Evolutionary conservation across 192 early-diverging fungal species (phyloP).

Genomic region (Ambispora gerdemannii): DNA sequence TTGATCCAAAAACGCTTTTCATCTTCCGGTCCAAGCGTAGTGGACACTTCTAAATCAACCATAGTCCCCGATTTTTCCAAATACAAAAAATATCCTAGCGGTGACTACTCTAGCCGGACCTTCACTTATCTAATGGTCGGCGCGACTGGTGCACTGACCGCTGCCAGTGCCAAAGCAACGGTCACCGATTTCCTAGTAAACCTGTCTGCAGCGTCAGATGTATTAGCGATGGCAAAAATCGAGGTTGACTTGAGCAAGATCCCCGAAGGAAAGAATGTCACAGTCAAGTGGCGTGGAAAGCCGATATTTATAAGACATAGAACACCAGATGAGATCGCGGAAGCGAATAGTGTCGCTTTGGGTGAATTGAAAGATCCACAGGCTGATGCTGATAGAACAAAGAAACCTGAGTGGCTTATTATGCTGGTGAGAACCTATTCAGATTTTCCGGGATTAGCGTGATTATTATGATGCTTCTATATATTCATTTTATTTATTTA

Average conservation of each 20-base stretch:
- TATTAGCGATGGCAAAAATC: constrained; percentile 95
- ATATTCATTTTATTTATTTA: not conserved
- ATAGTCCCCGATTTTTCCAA: constrained; percentile 72
- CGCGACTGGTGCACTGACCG: constrained; percentile 75
- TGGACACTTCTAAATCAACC: constrained; percentile 56
- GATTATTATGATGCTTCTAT: not conserved
- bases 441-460: not conserved
- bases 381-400: constrained; percentile 82
- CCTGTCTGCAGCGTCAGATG: constrained; percentile 96
- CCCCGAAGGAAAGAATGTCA: constrained; percentile 95
- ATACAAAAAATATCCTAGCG: constrained; percentile 67
- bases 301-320: constrained; percentile 97
- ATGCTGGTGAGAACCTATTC: constrained; percentile 78
- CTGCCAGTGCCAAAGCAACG: constrained; percentile 84
- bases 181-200: constrained; percentile 80
- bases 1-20: constrained; percentile 31
- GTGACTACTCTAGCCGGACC: constrained; percentile 63
- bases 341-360: constrained; percentile 81
- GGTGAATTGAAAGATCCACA: constrained; percentile 86
- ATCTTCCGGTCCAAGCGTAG: constrained; percentile 44
- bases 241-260: constrained; percentile 90
- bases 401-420: constrained; percentile 95
- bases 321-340: constrained; percentile 89
- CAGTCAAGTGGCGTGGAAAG: constrained; percentile 99
- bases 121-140: constrained; percentile 96